A percentile compares a stretch with the other conserved stretches of the same genome.
These are phyloP conservation scores for Knufia fluminis DNA, from an alignment of 2,329 filamentous ascomycete genomes.

Conservation along the genomic window DNA sequence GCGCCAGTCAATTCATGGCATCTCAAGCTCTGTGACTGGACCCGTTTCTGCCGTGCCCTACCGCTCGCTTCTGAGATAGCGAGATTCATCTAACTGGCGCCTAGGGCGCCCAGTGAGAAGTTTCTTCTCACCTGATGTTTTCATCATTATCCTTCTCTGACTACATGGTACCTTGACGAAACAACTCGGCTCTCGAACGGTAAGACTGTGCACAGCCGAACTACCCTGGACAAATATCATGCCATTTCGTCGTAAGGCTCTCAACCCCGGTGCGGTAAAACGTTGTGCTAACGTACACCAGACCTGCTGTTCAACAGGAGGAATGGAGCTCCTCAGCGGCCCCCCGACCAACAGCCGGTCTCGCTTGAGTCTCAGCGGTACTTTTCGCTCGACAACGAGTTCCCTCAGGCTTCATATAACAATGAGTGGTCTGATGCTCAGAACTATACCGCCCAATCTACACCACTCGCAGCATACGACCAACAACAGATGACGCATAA, in stretches of 20 bases:
- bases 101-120: background rate
- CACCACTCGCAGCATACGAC: background rate
- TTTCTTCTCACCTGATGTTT: background rate
- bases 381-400: constrained; percentile 7
- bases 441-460: background rate
- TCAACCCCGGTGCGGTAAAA: too few relatives aligned
- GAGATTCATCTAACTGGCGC: background rate
- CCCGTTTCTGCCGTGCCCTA: background rate
- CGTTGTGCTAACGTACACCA: background rate
- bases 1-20: too few relatives aligned
- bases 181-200: too few relatives aligned
- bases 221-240: background rate
- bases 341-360: background rate
- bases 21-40: background rate
- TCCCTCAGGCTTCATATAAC: constrained; percentile 2
- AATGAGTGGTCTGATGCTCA: constrained; percentile 6
- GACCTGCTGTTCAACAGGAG: constrained; percentile 6
- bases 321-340: constrained; percentile 7
- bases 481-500: background rate
- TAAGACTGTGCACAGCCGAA: too few relatives aligned
- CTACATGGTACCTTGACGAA: too few relatives aligned
- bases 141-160: background rate
- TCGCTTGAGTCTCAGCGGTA: background rate
- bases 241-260: background rate
- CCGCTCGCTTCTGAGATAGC: background rate